Percentiles rank a stretch among this genome's conserved stretches.
These are phyloP conservation scores for Metschnikowia sp. DNA, from an alignment of 805 yeast species.

Conservation along the genomic window DNA sequence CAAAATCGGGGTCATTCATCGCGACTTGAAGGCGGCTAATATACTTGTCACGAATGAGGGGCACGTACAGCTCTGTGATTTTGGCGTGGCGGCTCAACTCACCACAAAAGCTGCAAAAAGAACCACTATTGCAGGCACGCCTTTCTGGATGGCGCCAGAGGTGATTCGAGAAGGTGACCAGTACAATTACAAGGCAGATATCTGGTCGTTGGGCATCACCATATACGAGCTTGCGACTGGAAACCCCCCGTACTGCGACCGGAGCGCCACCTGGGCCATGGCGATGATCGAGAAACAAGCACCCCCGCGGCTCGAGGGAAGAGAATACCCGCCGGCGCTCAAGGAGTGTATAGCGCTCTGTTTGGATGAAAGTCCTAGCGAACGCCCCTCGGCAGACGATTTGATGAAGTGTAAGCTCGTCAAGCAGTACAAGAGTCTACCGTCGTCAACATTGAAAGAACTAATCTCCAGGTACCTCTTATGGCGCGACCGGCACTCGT, in stretches of 20 bases:
- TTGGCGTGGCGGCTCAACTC: slow-evolving; percentile 96
- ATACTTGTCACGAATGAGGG: slow-evolving; percentile 88
- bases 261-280: slow-evolving; percentile 93
- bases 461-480: slow-evolving; percentile 67
- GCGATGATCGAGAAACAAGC: slow-evolving; percentile 87
- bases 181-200: slow-evolving; percentile 89
- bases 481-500: slow-evolving; percentile 68
- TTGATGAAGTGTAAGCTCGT: slow-evolving; percentile 72
- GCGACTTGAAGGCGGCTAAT: slow-evolving; percentile 96
- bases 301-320: slow-evolving; percentile 93
- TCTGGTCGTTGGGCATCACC: slow-evolving; percentile 96
- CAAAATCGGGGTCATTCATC: slow-evolving; percentile 84
- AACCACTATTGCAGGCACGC: slow-evolving; percentile 93
- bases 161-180: slow-evolving; percentile 88
- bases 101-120: slow-evolving; percentile 72
- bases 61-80: slow-evolving; percentile 87
- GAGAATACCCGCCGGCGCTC: slow-evolving; percentile 68
- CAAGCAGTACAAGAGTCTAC: slow-evolving; percentile 53
- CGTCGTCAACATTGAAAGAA: slow-evolving; percentile 65
- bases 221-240: slow-evolving; percentile 94
- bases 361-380: slow-evolving; percentile 89
- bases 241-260: slow-evolving; percentile 94
- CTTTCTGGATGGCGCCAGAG: slow-evolving; percentile 99
- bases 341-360: slow-evolving; percentile 91
- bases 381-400: slow-evolving; percentile 85